Evolutionary conservation across 164 flowering plant species (phyloP).

Genomic region (Nymphaea colorata): DNA sequence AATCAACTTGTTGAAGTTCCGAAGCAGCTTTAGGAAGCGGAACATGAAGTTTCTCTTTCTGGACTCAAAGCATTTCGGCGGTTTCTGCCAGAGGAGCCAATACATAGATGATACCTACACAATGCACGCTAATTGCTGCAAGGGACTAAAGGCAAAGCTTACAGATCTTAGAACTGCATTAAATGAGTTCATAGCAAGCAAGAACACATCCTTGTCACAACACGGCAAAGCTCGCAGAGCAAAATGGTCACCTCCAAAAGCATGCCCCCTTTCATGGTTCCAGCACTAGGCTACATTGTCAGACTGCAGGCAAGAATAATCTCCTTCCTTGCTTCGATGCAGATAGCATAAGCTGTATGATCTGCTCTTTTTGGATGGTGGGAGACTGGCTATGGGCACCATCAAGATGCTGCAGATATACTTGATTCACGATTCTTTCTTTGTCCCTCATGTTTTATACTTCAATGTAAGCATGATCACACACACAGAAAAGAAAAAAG

Average conservation of each 20-base stretch:
- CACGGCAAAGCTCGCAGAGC: not conserved
- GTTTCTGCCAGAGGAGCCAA: conserved; percentile 19
- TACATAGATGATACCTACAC: conserved; percentile 16
- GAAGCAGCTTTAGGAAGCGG: not conserved
- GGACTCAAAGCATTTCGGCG: conserved; percentile 18
- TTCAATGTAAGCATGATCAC: no score
- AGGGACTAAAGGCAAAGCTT: conserved; percentile 16
- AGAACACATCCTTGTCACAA: conserved; percentile 10
- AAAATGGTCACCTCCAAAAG: conserved; percentile 1
- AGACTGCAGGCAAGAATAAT: no score
- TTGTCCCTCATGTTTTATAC: no score
- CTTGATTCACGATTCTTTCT: no score
- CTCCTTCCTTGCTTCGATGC: no score
- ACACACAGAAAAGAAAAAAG: no score
- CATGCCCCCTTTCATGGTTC: not conserved
- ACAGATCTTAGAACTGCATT: conserved; percentile 25
- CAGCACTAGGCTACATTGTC: not conserved
- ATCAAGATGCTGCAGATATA: no score
- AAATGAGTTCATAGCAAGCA: conserved; percentile 16
- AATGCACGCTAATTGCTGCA: conserved; percentile 31
- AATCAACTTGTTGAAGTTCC: conserved; percentile 10
- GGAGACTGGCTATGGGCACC: no score
- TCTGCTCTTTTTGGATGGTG: no score
- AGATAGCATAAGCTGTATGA: no score
- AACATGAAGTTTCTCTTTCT: conserved; percentile 10